Conservation (phyloP, 2,329 filamentous ascomycete genomes). For the Pseudogymnoascus sp. region DNA sequence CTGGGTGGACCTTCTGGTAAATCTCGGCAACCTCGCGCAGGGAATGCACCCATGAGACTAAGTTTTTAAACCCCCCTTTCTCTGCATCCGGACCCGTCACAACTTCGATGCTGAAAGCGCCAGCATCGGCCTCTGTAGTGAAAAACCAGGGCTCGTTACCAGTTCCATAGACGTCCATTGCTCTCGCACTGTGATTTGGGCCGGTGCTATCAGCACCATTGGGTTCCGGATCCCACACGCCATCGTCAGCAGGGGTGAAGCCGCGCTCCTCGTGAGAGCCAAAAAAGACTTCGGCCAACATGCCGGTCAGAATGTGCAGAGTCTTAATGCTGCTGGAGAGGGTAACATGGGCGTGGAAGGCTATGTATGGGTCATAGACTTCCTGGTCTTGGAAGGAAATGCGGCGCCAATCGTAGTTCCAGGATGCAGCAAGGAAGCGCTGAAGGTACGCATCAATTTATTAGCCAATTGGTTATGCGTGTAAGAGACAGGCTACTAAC, state of each 20-base stretch:
- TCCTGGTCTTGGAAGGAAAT: slow-evolving; percentile 27
- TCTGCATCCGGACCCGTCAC: slow-evolving; percentile 9
- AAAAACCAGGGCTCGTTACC: background rate
- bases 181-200: background rate
- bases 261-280: background rate
- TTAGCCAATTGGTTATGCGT: background rate
- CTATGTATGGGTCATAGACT: slow-evolving; percentile 30
- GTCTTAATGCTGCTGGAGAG: slow-evolving; percentile 26
- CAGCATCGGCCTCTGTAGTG: slow-evolving; percentile 11
- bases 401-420: slow-evolving; percentile 31
- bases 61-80: slow-evolving; percentile 7
- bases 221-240: background rate
- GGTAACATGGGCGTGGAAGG: slow-evolving; percentile 29
- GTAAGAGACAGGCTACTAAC: background rate
- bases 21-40: slow-evolving; percentile 7
- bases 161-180: background rate
- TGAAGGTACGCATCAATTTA: background rate
- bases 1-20: background rate
- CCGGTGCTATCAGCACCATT: background rate
- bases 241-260: background rate
- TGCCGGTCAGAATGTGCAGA: slow-evolving; percentile 28
- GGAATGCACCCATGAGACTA: slow-evolving; percentile 13
- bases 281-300: slow-evolving; percentile 15
- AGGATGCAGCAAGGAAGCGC: slow-evolving; percentile 25
- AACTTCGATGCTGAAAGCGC: slow-evolving; percentile 13